phyloP scores from a whole-genome alignment of 805 yeast genomes.

The Blastobotrys mokoenaii region DNA sequence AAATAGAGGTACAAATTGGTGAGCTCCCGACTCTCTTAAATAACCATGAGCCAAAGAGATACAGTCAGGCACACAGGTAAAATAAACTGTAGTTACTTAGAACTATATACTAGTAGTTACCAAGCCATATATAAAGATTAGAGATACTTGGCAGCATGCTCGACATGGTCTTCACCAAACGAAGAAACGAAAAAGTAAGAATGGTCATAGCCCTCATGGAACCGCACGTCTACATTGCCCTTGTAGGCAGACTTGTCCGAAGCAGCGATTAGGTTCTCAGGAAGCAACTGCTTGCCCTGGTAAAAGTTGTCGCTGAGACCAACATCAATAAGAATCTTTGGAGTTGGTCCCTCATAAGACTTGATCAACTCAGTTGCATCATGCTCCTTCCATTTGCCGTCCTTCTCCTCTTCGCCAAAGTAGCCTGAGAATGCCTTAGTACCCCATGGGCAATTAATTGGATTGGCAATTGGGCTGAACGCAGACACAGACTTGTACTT shows the following conservation, averaged over 20 bases:
- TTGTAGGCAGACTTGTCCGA: constrained; percentile 52
- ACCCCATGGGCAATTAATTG: constrained; percentile 79
- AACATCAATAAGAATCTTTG: constrained; percentile 70
- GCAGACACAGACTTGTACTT: constrained; percentile 76
- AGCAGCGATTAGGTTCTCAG: constrained; percentile 60
- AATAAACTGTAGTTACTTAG: too few relatives aligned
- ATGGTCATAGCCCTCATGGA: constrained; percentile 84
- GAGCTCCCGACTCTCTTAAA: too few relatives aligned
- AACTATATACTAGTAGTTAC: too few relatives aligned
- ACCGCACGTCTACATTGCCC: constrained; percentile 48
- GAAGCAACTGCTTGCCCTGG: constrained; percentile 54
- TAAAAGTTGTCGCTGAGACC: constrained; percentile 78
- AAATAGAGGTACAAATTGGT: too few relatives aligned
- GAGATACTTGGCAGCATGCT: constrained; percentile 70
- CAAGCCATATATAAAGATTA: background rate
- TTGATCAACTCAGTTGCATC: constrained; percentile 79
- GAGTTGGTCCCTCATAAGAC: constrained; percentile 41
- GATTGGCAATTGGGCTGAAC: constrained; percentile 84
- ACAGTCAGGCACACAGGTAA: too few relatives aligned
- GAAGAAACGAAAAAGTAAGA: constrained; percentile 78
- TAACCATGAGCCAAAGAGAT: too few relatives aligned
- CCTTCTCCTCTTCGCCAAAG: constrained; percentile 48
- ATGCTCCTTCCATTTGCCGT: constrained; percentile 56
- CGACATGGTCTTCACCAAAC: constrained; percentile 76
- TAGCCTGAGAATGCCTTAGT: constrained; percentile 73